These are phyloP conservation scores for Celoporthe dispersa DNA, from an alignment of 2,329 filamentous ascomycete genomes.

Conservation along the genomic window DNA sequence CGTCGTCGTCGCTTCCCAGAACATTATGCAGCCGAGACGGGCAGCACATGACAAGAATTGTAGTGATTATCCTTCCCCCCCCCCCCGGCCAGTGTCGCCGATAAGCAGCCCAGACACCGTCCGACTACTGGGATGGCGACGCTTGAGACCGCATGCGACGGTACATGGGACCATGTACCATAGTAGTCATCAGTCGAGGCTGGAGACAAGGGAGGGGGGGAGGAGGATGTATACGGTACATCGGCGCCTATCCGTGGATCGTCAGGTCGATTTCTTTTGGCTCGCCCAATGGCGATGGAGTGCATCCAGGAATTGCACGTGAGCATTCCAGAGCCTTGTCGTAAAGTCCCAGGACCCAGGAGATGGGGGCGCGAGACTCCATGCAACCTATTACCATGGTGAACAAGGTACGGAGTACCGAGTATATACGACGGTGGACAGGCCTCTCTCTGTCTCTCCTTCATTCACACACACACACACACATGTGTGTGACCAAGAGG, in stretches of 20 bases:
- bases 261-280: neutral
- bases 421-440: neutral
- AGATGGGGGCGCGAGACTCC: neutral
- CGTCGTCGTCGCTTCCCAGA: too few relatives aligned
- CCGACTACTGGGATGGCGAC: neutral
- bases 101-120: neutral
- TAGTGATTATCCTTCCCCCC: neutral
- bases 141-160: neutral
- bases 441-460: neutral
- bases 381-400: neutral
- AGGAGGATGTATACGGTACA: constrained; percentile 4
- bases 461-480: too few relatives aligned
- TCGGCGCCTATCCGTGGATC: constrained; percentile 9
- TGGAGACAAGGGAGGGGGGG: neutral
- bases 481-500: neutral
- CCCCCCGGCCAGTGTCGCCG: neutral
- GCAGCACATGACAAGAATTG: neutral
- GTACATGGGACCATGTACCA: neutral
- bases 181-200: neutral
- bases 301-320: constrained; percentile 16
- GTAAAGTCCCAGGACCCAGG: neutral
- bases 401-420: neutral
- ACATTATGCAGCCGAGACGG: neutral
- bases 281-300: constrained; percentile 11
- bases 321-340: constrained; percentile 9